Conservation (phyloP, 2,329 filamentous ascomycete genomes). For the Ophiosphaerella herpotricha region DNA sequence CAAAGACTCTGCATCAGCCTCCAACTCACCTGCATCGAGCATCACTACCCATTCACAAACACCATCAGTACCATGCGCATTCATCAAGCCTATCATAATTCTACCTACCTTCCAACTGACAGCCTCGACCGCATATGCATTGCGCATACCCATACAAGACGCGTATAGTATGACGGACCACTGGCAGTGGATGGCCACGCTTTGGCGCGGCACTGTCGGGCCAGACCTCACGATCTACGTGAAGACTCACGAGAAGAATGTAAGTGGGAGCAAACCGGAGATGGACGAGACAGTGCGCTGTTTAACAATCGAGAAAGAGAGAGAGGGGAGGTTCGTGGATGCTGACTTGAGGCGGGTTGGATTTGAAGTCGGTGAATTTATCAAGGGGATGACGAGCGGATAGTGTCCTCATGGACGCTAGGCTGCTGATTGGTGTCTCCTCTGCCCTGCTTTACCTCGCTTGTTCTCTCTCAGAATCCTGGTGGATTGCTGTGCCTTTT, state of each 20-base stretch:
- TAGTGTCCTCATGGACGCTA: too few species aligned
- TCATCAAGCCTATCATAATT: slow-evolving; percentile 69
- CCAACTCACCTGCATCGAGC: slow-evolving; percentile 4
- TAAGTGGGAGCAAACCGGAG: slow-evolving; percentile 45
- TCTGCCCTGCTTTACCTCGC: too few species aligned
- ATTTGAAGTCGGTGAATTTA: slow-evolving; percentile 89
- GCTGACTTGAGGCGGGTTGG: slow-evolving; percentile 71
- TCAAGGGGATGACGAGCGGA: slow-evolving; percentile 44
- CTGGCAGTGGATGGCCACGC: slow-evolving; percentile 95
- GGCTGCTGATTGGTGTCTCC: too few species aligned
- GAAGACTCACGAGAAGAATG: slow-evolving; percentile 41
- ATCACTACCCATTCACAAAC: slow-evolving; percentile 8
- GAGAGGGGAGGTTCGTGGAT: slow-evolving; percentile 43
- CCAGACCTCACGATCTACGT: slow-evolving; percentile 80
- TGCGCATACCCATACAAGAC: slow-evolving; percentile 74
- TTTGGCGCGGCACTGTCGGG: slow-evolving; percentile 85
- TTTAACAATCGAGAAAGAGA: slow-evolving; percentile 45
- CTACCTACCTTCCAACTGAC: slow-evolving; percentile 81
- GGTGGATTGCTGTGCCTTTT: too few species aligned
- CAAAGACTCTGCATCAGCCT: slow-evolving; percentile 26
- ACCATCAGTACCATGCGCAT: slow-evolving; percentile 6
- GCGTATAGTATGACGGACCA: slow-evolving; percentile 83
- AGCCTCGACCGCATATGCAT: slow-evolving; percentile 75
- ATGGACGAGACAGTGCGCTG: slow-evolving; percentile 47
- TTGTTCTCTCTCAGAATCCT: too few species aligned